These are phyloP conservation scores for Coemansia umbellata DNA, from an alignment of 192 early-diverging fungal species.

Conservation along the genomic window DNA sequence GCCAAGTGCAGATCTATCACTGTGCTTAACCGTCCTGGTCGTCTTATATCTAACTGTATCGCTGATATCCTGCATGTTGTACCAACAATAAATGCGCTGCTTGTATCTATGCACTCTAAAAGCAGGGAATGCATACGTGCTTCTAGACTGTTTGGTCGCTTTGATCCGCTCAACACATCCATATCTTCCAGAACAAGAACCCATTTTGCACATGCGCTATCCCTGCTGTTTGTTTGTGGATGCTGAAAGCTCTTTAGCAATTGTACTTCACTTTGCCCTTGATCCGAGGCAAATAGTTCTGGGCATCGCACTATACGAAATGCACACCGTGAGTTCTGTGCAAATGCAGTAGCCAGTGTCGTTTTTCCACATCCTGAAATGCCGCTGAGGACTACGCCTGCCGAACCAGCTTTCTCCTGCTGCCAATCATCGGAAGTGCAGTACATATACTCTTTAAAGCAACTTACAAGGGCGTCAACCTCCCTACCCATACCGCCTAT, in stretches of 20 bases:
- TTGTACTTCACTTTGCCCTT: conserved; percentile 38
- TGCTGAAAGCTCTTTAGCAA: conserved; percentile 25
- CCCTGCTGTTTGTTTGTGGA: not conserved
- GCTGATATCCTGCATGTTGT: conserved; percentile 23
- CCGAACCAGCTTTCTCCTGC: conserved; percentile 1
- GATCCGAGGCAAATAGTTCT: conserved; percentile 38
- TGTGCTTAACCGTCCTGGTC: conserved; percentile 30
- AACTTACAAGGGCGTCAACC: conserved; percentile 18
- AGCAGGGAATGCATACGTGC: conserved; percentile 42
- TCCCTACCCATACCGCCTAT: conserved; percentile 39
- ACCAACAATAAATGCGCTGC: conserved; percentile 35
- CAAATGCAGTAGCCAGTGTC: conserved; percentile 33
- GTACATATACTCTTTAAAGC: conserved; percentile 19
- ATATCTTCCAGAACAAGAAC: conserved; percentile 44
- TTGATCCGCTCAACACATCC: conserved; percentile 38
- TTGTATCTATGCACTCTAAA: conserved; percentile 27
- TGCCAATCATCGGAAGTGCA: not conserved
- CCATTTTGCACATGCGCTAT: not conserved
- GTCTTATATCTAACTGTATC: conserved; percentile 28
- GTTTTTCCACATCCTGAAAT: conserved; percentile 46
- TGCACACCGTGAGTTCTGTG: conserved; percentile 9
- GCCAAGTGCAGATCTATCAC: conserved; percentile 29
- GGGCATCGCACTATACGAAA: conserved; percentile 36
- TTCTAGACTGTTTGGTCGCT: conserved; percentile 25
- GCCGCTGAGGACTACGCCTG: conserved; percentile 39